Conservation (phyloP, 352 stramenopile genomes). For the Thraustotheca clavata region DNA sequence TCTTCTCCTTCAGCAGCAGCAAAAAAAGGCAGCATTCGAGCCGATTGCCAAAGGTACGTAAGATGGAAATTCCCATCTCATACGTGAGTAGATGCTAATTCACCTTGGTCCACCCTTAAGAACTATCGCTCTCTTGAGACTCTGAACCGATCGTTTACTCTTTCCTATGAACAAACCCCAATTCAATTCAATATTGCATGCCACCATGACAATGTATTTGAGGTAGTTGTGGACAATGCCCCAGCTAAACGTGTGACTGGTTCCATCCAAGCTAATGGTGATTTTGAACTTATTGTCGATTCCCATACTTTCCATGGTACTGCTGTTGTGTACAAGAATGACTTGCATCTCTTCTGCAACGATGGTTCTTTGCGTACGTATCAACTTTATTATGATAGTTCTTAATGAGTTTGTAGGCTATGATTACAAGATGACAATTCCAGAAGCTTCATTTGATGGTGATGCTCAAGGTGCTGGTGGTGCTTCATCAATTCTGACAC, state of each 20-base stretch:
- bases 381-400: background rate
- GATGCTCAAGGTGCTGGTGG: constrained; percentile 24
- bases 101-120: constrained; percentile 48
- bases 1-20: constrained; percentile 62
- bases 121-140: constrained; percentile 56
- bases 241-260: constrained; percentile 29
- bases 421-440: constrained; percentile 76
- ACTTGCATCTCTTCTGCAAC: constrained; percentile 71
- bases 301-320: constrained; percentile 59
- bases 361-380: constrained; percentile 41
- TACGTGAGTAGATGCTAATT: constrained; percentile 21
- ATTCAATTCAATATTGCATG: constrained; percentile 38
- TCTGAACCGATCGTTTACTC: constrained; percentile 38
- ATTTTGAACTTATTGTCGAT: constrained; percentile 61
- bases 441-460: constrained; percentile 22
- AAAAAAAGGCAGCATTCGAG: constrained; percentile 26
- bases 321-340: constrained; percentile 50
- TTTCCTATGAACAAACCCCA: constrained; percentile 37
- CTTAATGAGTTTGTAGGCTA: constrained; percentile 26
- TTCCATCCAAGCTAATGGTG: constrained; percentile 31
- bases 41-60: constrained; percentile 23
- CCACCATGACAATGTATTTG: constrained; percentile 32
- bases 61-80: background rate
- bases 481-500: constrained; percentile 62
- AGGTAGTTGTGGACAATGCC: constrained; percentile 30